These are phyloP conservation scores for Asterionellopsis glacialis DNA, from an alignment of 108 stramenopile genomes.

Conservation along the genomic window DNA sequence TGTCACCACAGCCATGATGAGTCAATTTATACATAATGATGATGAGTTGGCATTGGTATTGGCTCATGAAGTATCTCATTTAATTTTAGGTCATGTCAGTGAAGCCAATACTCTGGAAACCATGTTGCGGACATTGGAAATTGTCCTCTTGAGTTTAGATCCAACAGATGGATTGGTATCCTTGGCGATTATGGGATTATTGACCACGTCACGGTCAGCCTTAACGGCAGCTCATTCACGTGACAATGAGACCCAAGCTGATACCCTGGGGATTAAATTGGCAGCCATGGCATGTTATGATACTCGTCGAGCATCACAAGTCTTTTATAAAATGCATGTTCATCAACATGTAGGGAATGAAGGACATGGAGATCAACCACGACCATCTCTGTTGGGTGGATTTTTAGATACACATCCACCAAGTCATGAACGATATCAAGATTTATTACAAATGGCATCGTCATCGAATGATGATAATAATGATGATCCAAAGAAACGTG, in stretches of 20 bases:
- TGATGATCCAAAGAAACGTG: no score
- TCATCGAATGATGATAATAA: no score
- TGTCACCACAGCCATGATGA: constrained; percentile 68
- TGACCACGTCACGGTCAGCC: constrained; percentile 49
- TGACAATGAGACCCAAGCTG: constrained; percentile 68
- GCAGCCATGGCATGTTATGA: constrained; percentile 82
- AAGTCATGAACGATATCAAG: constrained; percentile 48
- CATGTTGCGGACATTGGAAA: constrained; percentile 65
- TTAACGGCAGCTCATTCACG: constrained; percentile 62
- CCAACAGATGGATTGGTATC: constrained; percentile 73
- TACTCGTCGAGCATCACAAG: constrained; percentile 51
- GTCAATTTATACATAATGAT: constrained; percentile 59
- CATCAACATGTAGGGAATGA: constrained; percentile 16
- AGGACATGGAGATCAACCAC: constrained; percentile 16
- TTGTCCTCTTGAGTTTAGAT: constrained; percentile 71
- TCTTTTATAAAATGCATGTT: constrained; percentile 76
- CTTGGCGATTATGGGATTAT: constrained; percentile 48
- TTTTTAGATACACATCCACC: constrained; percentile 63
- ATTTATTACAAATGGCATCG: constrained; percentile 9
- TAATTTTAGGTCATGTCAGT: constrained; percentile 70
- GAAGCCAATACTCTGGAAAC: constrained; percentile 54
- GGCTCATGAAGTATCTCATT: constrained; percentile 75
- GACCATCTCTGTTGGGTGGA: constrained; percentile 10
- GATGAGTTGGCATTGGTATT: constrained; percentile 81
- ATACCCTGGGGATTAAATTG: constrained; percentile 67